These are phyloP conservation scores for Phellopilus nigrolimitatus DNA, from an alignment of 1,284 basidiomycete genomes.

Conservation along the genomic window DNA sequence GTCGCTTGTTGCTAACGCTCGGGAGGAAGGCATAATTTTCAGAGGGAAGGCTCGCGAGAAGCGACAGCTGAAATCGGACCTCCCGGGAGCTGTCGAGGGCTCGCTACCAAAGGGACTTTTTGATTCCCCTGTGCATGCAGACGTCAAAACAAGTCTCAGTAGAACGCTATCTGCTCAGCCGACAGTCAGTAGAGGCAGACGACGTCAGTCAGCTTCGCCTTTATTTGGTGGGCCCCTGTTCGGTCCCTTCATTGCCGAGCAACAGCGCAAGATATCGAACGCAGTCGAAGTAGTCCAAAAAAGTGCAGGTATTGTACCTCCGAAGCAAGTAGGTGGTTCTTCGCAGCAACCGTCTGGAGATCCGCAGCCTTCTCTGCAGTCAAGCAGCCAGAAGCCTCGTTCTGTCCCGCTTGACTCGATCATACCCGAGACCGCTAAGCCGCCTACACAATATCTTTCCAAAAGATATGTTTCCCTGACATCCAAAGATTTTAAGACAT, in stretches of 20 bases:
- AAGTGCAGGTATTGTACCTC: constrained; percentile 17
- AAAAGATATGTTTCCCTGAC: constrained; percentile 68
- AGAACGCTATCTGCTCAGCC: constrained; percentile 28
- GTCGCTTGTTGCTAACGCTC: constrained; percentile 65
- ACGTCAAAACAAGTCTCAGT: constrained; percentile 24
- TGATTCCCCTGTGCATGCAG: constrained; percentile 8
- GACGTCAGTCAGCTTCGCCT: constrained; percentile 4
- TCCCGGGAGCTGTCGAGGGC: constrained; percentile 19
- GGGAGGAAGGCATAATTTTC: constrained; percentile 61
- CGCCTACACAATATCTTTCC: constrained; percentile 79
- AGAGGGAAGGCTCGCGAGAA: constrained; percentile 47
- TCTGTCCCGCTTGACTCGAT: constrained; percentile 91
- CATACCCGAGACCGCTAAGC: constrained; percentile 78
- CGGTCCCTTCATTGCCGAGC: constrained; percentile 51
- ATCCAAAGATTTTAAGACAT: constrained; percentile 62
- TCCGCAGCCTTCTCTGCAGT: constrained; percentile 24
- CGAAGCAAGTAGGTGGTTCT: not conserved
- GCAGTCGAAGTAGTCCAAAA: constrained; percentile 29
- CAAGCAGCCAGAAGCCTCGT: constrained; percentile 27
- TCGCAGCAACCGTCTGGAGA: constrained; percentile 19
- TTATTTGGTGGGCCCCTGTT: constrained; percentile 49
- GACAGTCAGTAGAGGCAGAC: not conserved
- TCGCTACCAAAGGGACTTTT: constrained; percentile 23
- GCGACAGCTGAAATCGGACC: constrained; percentile 31
- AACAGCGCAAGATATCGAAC: constrained; percentile 37